A percentile compares a stretch with the other conserved stretches of the same genome.
These are phyloP conservation scores for Leccinum subrobustum DNA, from an alignment of 1,284 basidiomycete genomes.

Conservation along the genomic window DNA sequence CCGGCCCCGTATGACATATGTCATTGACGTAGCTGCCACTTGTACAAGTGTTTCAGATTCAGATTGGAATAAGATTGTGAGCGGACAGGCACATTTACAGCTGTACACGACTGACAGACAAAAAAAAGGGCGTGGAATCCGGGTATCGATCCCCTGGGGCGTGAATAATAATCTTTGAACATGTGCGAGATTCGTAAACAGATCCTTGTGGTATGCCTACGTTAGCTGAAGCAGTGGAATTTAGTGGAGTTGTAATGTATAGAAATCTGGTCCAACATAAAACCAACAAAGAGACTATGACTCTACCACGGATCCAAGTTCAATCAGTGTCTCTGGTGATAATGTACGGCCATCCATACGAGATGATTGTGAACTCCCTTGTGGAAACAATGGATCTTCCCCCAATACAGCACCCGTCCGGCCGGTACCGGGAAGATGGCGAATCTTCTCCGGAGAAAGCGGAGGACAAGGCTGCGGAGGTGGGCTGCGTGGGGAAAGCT, in stretches of 20 bases:
- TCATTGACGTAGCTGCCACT: not conserved
- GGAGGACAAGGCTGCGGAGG: constrained; percentile 31
- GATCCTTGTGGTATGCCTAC: constrained; percentile 7
- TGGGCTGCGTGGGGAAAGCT: constrained; percentile 38
- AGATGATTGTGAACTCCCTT: constrained; percentile 33
- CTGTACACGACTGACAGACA: constrained; percentile 5
- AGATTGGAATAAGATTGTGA: not conserved
- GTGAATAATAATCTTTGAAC: constrained; percentile 17
- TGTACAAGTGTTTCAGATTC: constrained; percentile 8
- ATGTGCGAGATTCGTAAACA: constrained; percentile 10
- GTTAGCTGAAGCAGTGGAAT: constrained; percentile 36
- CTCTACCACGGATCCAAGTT: constrained; percentile 27
- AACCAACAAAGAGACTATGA: constrained; percentile 22
- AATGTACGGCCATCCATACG: constrained; percentile 31
- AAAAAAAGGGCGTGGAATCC: constrained; percentile 3
- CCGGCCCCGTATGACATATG: not conserved
- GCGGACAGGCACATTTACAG: constrained; percentile 2
- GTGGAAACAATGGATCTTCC: constrained; percentile 27
- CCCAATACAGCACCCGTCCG: constrained; percentile 23
- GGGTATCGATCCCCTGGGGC: constrained; percentile 1
- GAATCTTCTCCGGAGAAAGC: constrained; percentile 39
- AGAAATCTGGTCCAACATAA: constrained; percentile 19
- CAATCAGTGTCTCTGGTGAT: constrained; percentile 32
- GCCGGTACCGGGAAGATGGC: constrained; percentile 23
- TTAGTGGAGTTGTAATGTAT: constrained; percentile 27